Conservation (phyloP, 805 yeast species). For the Lipomyces lipofer region DNA sequence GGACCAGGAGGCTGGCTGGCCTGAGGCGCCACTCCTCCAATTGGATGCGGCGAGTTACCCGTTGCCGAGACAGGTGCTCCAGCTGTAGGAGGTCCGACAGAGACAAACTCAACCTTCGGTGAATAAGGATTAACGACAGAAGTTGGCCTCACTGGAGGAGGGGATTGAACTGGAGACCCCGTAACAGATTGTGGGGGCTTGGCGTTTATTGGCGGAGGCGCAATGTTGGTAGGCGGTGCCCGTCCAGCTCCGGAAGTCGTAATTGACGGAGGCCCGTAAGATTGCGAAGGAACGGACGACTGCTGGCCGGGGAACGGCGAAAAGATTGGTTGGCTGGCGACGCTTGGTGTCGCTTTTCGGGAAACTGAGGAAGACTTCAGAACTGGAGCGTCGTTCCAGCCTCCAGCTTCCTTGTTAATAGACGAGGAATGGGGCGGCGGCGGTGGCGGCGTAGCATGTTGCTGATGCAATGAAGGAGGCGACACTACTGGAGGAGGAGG, state of each 20-base stretch:
- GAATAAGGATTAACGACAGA: slow-evolving; percentile 18
- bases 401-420: slow-evolving; percentile 21
- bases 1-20: slow-evolving; percentile 35
- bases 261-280: slow-evolving; percentile 36
- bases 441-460: slow-evolving; percentile 24
- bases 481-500: slow-evolving; percentile 26
- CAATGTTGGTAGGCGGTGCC: slow-evolving; percentile 17
- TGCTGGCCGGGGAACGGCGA: slow-evolving; percentile 33
- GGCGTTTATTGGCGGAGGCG: slow-evolving; percentile 30
- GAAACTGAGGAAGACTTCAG: slow-evolving; percentile 13
- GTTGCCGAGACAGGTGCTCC: slow-evolving; percentile 14
- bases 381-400: slow-evolving; percentile 34
- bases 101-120: slow-evolving; percentile 26
- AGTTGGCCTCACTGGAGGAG: slow-evolving; percentile 6
- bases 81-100: slow-evolving; percentile 21
- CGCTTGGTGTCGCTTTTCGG: slow-evolving; percentile 34
- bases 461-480: slow-evolving; percentile 24
- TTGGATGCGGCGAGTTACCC: slow-evolving; percentile 7
- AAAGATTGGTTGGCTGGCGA: slow-evolving; percentile 30
- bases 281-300: slow-evolving; percentile 35
- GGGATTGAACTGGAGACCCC: slow-evolving; percentile 26
- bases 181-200: slow-evolving; percentile 25
- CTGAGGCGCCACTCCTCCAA: no score
- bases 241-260: slow-evolving; percentile 8
- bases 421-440: slow-evolving; percentile 24